Percentiles rank a stretch among this genome's conserved stretches.
These are phyloP conservation scores for Solanum arcanum DNA, from an alignment of 257 asterid species.

Conservation along the genomic window DNA sequence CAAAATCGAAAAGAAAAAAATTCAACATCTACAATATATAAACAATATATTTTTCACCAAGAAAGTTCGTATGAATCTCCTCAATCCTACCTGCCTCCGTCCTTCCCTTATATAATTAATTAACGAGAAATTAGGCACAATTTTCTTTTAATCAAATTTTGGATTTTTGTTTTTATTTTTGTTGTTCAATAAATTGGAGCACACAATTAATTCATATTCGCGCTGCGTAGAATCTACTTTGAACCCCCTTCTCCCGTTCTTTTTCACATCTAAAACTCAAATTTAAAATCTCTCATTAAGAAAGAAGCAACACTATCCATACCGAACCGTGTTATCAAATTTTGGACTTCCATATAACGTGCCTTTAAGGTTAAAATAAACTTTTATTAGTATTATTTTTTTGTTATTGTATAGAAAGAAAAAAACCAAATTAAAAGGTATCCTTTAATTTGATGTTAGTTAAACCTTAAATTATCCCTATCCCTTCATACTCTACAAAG, in stretches of 20 bases:
- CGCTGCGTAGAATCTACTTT: accelerated
- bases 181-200: not conserved
- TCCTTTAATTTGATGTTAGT: not conserved
- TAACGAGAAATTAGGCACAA: not conserved
- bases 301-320: not conserved
- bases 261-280: not conserved
- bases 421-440: conserved; percentile 1
- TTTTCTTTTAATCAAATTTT: not conserved
- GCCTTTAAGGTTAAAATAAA: conserved; percentile 32
- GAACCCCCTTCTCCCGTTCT: too few species aligned
- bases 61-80: not conserved
- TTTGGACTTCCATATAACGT: conserved; percentile 6
- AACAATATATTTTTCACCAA: not conserved
- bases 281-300: too few species aligned
- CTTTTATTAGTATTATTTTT: not conserved
- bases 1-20: too few species aligned
- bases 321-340: not conserved
- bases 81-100: not conserved
- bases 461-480: conserved; percentile 39
- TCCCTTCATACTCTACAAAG: conserved; percentile 49
- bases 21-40: too few species aligned
- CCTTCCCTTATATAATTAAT: not conserved
- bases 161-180: not conserved
- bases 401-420: not conserved
- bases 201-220: not conserved